Evolutionary conservation across 2,329 filamentous ascomycete species (phyloP).

Genomic region (Cryphonectria japonica): DNA sequence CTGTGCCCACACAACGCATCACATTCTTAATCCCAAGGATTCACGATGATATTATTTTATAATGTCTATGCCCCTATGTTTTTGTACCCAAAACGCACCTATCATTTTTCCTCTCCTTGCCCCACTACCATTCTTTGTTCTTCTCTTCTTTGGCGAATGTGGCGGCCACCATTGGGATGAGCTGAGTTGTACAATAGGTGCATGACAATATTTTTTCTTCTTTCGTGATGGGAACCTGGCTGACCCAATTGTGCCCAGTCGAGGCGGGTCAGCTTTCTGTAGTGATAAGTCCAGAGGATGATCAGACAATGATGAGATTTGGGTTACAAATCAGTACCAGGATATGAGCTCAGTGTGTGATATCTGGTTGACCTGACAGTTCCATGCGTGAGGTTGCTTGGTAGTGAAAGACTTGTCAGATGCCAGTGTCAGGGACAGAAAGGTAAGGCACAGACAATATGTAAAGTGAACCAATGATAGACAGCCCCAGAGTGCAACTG

Average conservation of each 20-base stretch:
- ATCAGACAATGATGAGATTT: background rate
- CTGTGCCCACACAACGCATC: background rate
- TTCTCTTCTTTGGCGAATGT: background rate
- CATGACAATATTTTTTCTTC: background rate
- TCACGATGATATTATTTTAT: constrained; percentile 24
- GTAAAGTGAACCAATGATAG: background rate
- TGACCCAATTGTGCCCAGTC: background rate
- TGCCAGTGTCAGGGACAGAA: background rate
- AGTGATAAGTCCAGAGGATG: background rate
- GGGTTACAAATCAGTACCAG: background rate
- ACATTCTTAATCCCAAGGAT: constrained; percentile 1
- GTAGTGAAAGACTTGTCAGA: background rate
- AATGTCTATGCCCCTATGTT: constrained; percentile 26
- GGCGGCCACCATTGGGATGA: background rate
- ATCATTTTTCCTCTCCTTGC: background rate
- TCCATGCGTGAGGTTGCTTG: background rate
- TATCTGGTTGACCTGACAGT: background rate
- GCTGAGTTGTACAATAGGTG: background rate
- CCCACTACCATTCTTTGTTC: background rate
- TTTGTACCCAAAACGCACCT: constrained; percentile 4
- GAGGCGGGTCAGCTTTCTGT: constrained; percentile 6
- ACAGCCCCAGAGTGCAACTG: background rate
- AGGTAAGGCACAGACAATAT: background rate
- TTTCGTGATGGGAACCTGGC: background rate
- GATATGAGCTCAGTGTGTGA: background rate